A percentile compares a stretch with the other conserved stretches of the same genome.
phyloP scores from a whole-genome alignment of 345 rosid species.

The Eucalyptus sp. region DNA sequence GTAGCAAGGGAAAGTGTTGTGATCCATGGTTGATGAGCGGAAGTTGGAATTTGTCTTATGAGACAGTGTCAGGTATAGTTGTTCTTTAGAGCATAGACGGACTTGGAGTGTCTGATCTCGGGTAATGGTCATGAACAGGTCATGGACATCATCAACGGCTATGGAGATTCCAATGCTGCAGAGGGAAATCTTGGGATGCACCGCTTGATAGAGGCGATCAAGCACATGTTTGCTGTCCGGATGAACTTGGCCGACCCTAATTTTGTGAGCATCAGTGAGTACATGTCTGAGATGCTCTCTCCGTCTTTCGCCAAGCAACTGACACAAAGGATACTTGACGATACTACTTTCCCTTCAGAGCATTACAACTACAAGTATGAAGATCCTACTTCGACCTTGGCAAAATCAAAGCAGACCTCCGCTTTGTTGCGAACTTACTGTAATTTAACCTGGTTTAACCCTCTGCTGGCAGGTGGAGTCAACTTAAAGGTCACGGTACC shows the following conservation, averaged over 20 bases:
- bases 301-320: conserved; percentile 37
- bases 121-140: conserved; percentile 22
- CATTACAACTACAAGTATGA: conserved; percentile 49
- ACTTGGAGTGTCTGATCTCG: neutral
- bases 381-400: neutral
- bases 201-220: conserved; percentile 74
- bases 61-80: neutral
- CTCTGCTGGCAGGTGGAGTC: conserved; percentile 55
- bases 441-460: neutral
- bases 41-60: neutral
- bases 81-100: neutral
- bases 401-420: neutral
- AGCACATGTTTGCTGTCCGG: conserved; percentile 82
- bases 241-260: conserved; percentile 89
- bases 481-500: conserved; percentile 82
- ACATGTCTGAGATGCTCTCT: conserved; percentile 55
- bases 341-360: conserved; percentile 75
- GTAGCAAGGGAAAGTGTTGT: neutral
- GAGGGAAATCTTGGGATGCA: conserved; percentile 48
- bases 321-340: conserved; percentile 47
- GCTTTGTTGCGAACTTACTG: neutral
- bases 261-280: conserved; percentile 29
- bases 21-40: neutral
- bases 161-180: conserved; percentile 37
- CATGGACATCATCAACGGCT: conserved; percentile 57